Conservation (phyloP, 805 yeast genomes). For the Myxozyma neotropica region DNA sequence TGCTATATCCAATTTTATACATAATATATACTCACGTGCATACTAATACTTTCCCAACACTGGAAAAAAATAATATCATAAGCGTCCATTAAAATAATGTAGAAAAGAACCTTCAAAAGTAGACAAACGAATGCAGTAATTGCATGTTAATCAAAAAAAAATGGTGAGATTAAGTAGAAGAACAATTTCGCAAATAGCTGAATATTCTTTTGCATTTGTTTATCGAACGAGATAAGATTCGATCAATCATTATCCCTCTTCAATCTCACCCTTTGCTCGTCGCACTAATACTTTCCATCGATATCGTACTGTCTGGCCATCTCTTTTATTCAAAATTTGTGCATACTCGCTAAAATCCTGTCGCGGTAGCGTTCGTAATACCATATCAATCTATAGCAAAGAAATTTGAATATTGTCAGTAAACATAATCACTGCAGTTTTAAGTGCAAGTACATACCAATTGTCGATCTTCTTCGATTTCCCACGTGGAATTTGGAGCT, state of each 20-base stretch:
- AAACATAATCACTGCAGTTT: neutral
- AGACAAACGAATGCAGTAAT: no score
- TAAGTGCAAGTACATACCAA: conserved; percentile 34
- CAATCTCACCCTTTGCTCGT: conserved; percentile 39
- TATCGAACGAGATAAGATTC: no score
- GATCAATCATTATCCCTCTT: conserved; percentile 3
- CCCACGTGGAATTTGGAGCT: conserved; percentile 43
- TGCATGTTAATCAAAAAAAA: no score
- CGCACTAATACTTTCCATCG: conserved; percentile 43
- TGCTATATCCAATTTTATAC: no score
- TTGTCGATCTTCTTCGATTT: conserved; percentile 41
- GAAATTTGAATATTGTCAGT: no score
- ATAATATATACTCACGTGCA: no score
- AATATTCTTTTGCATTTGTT: no score
- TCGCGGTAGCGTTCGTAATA: conserved; percentile 41
- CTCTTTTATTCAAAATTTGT: conserved; percentile 41
- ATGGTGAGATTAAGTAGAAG: no score
- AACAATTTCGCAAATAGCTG: neutral
- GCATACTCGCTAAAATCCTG: conserved; percentile 43
- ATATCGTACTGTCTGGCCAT: conserved; percentile 43
- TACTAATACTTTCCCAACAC: no score
- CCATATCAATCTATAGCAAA: conserved; percentile 41
- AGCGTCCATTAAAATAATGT: no score
- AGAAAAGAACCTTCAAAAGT: no score
- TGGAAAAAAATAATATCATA: no score